Percentiles rank a stretch among this genome's conserved stretches.
Conservation (phyloP, 768 basidiomycete genomes). For the Mycena rosella region DNA sequence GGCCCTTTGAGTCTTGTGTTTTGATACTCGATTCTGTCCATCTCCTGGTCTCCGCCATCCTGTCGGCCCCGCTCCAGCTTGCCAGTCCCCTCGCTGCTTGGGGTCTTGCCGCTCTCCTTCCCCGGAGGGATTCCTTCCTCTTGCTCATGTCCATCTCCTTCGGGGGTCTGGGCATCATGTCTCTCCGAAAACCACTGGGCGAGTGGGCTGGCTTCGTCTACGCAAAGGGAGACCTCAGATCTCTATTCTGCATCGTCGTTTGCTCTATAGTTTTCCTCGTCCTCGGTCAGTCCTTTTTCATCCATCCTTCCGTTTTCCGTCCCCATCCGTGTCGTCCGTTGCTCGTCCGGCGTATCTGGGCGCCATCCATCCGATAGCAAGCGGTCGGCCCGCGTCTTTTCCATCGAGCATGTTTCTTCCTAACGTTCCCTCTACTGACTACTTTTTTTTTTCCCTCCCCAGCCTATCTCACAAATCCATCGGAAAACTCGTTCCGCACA, state of each 20-base stretch:
- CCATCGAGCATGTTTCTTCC: not conserved
- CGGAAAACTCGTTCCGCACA: constrained; percentile 92
- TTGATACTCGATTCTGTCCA: constrained; percentile 10
- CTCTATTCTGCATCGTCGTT: constrained; percentile 77
- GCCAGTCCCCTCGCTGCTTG: constrained; percentile 49
- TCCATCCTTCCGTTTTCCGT: constrained; percentile 15
- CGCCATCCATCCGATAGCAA: constrained; percentile 12
- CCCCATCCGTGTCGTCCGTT: not conserved
- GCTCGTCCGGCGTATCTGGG: constrained; percentile 8
- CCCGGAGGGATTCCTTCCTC: constrained; percentile 62
- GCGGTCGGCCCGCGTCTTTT: not conserved
- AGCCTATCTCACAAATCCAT: constrained; percentile 97
- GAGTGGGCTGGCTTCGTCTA: constrained; percentile 64
- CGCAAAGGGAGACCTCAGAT: constrained; percentile 74
- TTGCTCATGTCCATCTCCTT: constrained; percentile 77
- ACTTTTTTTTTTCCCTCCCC: constrained; percentile 31
- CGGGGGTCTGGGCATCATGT: constrained; percentile 71
- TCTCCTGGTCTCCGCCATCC: constrained; percentile 46
- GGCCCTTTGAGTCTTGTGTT: no score
- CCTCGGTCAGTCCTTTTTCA: constrained; percentile 67
- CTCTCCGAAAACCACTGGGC: constrained; percentile 66
- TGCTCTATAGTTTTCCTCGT: constrained; percentile 77
- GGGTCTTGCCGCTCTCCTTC: constrained; percentile 51
- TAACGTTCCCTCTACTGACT: constrained; percentile 27
- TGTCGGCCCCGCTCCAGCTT: constrained; percentile 53